Conservation (phyloP, 345 rosid species). For the Citropsis articulata region DNA sequence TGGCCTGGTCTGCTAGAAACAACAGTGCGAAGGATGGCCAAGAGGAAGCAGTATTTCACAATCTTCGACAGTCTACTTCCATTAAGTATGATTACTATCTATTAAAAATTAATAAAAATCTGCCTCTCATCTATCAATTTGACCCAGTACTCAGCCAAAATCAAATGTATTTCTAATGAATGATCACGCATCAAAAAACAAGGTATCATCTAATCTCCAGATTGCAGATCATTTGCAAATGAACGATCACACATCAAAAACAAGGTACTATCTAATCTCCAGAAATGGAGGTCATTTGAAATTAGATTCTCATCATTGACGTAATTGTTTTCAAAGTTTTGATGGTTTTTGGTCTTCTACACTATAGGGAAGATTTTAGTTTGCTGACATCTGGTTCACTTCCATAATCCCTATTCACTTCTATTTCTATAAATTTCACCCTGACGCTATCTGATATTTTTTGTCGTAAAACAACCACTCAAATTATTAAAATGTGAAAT, state of each 20-base stretch:
- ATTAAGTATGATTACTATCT: background rate
- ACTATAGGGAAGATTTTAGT: too few relatives aligned
- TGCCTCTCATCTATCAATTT: too few relatives aligned
- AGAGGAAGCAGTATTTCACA: conserved; percentile 3
- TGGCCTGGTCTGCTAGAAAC: background rate
- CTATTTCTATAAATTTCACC: background rate
- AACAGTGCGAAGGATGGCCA: background rate
- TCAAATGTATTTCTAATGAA: background rate
- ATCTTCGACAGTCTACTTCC: background rate
- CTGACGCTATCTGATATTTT: background rate
- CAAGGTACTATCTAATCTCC: too few relatives aligned
- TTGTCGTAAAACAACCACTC: background rate
- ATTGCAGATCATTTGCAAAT: background rate
- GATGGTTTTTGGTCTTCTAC: too few relatives aligned
- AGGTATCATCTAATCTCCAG: background rate
- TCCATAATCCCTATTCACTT: too few relatives aligned
- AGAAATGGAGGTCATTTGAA: too few relatives aligned
- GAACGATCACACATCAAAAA: background rate
- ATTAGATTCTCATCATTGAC: too few relatives aligned
- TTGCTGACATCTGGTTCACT: too few relatives aligned
- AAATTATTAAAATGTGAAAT: background rate
- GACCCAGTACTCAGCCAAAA: background rate
- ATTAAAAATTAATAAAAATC: background rate
- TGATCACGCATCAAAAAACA: background rate
- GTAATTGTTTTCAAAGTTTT: too few relatives aligned